Evolutionary conservation across 2,329 filamentous ascomycete genomes (phyloP).

Genomic region (Neopestalotiopsis sp.): DNA sequence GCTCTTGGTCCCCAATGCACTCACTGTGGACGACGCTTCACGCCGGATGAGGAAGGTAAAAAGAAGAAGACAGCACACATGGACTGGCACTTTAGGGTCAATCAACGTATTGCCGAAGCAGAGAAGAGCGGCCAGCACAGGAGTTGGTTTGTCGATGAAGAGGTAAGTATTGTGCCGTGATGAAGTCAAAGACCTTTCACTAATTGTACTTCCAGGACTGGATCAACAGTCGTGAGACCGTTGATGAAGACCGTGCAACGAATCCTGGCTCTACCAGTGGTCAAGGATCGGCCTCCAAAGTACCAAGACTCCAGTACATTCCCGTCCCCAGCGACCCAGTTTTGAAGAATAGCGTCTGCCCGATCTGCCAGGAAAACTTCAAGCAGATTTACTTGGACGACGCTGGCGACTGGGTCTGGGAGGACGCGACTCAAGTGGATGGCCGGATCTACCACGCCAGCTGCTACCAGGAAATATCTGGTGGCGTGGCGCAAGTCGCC

Average conservation of each 20-base stretch:
- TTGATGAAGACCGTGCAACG: slow-evolving; percentile 65
- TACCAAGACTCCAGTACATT: slow-evolving; percentile 72
- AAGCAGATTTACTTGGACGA: slow-evolving; percentile 91
- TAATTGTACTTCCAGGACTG: slow-evolving; percentile 69
- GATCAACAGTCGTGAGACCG: slow-evolving; percentile 82
- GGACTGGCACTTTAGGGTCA: slow-evolving; percentile 98
- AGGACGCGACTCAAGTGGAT: slow-evolving; percentile 81
- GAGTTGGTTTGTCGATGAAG: slow-evolving; percentile 93
- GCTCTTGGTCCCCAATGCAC: slow-evolving; percentile 85
- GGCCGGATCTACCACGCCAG: slow-evolving; percentile 86
- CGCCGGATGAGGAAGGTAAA: slow-evolving; percentile 75
- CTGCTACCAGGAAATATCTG: slow-evolving; percentile 81
- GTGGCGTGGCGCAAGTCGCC: slow-evolving; percentile 31
- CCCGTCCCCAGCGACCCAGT: slow-evolving; percentile 80
- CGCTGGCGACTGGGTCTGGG: slow-evolving; percentile 96
- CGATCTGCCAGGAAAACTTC: slow-evolving; percentile 95
- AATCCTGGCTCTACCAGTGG: slow-evolving; percentile 42
- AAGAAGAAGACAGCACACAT: slow-evolving; percentile 89
- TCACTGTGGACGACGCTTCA: slow-evolving; percentile 89
- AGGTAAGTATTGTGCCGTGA: slow-evolving; percentile 55
- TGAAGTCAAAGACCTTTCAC: slow-evolving; percentile 17
- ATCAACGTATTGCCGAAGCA: slow-evolving; percentile 85
- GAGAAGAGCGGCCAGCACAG: slow-evolving; percentile 87
- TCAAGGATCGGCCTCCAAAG: slow-evolving; percentile 48
- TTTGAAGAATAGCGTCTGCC: slow-evolving; percentile 78